Conservation (phyloP, 768 basidiomycete genomes). For the Amanita pseudoporphyria region DNA sequence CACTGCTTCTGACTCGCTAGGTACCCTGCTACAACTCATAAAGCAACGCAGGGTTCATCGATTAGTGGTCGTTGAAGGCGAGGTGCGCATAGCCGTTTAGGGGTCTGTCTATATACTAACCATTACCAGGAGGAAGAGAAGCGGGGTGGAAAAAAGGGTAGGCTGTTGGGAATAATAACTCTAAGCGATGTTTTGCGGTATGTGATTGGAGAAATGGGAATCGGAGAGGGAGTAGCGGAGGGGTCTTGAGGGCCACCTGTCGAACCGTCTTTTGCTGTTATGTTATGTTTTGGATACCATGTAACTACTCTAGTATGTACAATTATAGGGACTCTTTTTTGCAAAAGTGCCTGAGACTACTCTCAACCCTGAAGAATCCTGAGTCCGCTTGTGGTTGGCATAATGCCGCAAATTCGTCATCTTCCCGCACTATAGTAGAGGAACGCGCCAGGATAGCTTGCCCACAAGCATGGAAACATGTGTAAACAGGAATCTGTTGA, state of each 20-base stretch:
- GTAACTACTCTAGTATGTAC: neutral
- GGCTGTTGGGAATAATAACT: conserved; percentile 79
- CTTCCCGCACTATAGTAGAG: conserved; percentile 22
- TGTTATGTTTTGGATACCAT: conserved; percentile 6
- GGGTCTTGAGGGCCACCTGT: neutral
- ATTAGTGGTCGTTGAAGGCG: conserved; percentile 90
- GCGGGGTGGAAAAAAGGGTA: conserved; percentile 72
- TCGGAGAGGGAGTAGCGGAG: conserved; percentile 34
- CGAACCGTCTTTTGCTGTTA: neutral
- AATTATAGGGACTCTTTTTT: conserved; percentile 24
- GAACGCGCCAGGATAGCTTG: no score
- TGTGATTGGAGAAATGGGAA: conserved; percentile 57
- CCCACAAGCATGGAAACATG: no score
- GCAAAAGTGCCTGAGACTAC: conserved; percentile 14
- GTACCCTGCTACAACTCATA: conserved; percentile 82
- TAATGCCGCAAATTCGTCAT: conserved; percentile 18
- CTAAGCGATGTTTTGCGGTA: conserved; percentile 84
- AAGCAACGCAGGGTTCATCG: conserved; percentile 92
- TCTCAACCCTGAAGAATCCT: conserved; percentile 23
- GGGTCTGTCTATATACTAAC: neutral
- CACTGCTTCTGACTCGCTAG: conserved; percentile 84
- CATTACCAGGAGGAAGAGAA: conserved; percentile 63
- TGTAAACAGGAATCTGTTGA: no score
- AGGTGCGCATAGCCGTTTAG: conserved; percentile 33
- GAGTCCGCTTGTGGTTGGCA: conserved; percentile 21